Conservation (phyloP, 2,329 filamentous ascomycete species). For the Bimuria novae-zelandiae region DNA sequence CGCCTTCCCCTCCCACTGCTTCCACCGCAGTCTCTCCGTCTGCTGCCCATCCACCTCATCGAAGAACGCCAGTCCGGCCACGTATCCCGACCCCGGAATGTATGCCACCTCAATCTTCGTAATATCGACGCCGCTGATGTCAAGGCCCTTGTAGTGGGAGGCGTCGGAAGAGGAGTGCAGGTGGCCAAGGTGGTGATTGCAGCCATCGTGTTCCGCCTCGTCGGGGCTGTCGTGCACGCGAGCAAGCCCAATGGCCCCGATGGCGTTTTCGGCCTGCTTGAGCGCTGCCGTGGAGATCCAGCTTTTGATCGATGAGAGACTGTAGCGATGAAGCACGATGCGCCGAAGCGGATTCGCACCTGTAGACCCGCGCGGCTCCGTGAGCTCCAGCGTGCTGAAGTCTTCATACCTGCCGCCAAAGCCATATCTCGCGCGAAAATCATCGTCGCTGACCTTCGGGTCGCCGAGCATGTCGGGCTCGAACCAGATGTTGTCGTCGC, state of each 20-base stretch:
- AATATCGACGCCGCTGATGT: constrained; percentile 28
- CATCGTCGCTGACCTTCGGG: constrained; percentile 18
- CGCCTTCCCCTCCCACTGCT: constrained; percentile 31
- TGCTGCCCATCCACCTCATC: constrained; percentile 23
- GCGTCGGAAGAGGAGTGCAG: constrained; percentile 14
- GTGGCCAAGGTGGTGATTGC: constrained; percentile 26
- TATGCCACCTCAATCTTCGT: constrained; percentile 33
- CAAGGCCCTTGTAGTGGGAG: constrained; percentile 20
- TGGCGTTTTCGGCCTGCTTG: constrained; percentile 24
- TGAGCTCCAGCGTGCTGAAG: constrained; percentile 34
- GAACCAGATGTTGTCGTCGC: constrained; percentile 28
- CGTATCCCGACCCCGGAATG: constrained; percentile 28
- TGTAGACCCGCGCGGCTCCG: constrained; percentile 19
- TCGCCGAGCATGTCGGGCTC: constrained; percentile 34
- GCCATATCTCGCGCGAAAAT: constrained; percentile 21
- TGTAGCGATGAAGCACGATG: constrained; percentile 31
- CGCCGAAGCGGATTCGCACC: constrained; percentile 23
- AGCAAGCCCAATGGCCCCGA: constrained; percentile 30
- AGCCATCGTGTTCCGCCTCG: constrained; percentile 19
- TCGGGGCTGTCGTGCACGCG: constrained; percentile 4
- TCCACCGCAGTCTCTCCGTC: constrained; percentile 24
- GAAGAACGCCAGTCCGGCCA: constrained; percentile 30
- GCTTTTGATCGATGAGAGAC: constrained; percentile 18
- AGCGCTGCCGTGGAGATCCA: constrained; percentile 17
- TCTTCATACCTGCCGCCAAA: constrained; percentile 25